Evolutionary conservation across 1,139 yeast genomes (phyloP).

Genomic region (Yamadazyma triangularis): DNA sequence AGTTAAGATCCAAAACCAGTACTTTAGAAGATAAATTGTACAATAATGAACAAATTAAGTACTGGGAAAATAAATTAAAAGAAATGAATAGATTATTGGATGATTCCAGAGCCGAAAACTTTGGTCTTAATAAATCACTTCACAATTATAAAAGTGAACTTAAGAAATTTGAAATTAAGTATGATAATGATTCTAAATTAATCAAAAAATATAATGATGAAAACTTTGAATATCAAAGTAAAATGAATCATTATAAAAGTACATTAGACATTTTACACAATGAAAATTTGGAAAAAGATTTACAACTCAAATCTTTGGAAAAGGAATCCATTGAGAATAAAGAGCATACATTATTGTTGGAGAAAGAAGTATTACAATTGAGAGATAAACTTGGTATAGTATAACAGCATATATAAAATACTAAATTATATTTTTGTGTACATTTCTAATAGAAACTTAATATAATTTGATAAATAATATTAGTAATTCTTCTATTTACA

Average conservation of each 20-base stretch:
- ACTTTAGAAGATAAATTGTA: constrained; percentile 39
- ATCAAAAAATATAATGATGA: constrained; percentile 45
- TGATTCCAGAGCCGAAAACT: constrained; percentile 23
- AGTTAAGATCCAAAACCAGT: constrained; percentile 29
- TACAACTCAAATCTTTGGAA: constrained; percentile 27
- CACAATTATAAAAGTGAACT: constrained; percentile 29
- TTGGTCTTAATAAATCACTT: constrained; percentile 28
- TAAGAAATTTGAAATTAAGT: constrained; percentile 33
- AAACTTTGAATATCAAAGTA: constrained; percentile 43
- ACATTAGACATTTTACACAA: constrained; percentile 32
- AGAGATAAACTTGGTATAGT: constrained; percentile 30
- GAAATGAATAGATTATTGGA: constrained; percentile 29
- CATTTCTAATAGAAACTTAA: too few relatives aligned
- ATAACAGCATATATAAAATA: too few relatives aligned
- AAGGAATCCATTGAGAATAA: constrained; percentile 45
- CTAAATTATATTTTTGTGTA: too few relatives aligned
- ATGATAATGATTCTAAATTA: constrained; percentile 32
- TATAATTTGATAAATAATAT: too few relatives aligned
- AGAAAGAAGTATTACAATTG: constrained; percentile 65
- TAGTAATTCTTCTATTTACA: too few relatives aligned
- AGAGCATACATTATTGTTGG: constrained; percentile 52
- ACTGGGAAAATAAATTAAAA: constrained; percentile 40
- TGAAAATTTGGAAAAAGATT: constrained; percentile 41
- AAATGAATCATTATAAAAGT: constrained; percentile 32
- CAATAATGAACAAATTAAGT: constrained; percentile 42